phyloP scores from a whole-genome alignment of 1,284 basidiomycete species.

The Rhodotorula sp. region DNA sequence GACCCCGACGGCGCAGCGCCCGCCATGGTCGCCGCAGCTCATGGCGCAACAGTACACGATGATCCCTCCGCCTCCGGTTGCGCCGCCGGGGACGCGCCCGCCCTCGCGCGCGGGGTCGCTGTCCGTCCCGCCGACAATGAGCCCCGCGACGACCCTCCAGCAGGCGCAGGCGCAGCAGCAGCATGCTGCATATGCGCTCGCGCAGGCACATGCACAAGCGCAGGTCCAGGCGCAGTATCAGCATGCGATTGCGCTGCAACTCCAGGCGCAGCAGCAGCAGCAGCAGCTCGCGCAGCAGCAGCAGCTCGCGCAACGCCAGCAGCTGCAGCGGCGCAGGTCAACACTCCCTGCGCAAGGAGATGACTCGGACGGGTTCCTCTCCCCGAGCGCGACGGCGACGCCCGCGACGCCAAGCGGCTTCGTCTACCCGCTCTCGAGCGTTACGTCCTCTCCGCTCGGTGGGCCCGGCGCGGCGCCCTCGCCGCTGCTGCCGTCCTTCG shows the following conservation, averaged over 20 bases:
- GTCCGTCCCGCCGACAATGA: constrained; percentile 17
- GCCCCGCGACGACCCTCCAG: constrained; percentile 10
- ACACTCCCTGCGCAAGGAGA: not conserved
- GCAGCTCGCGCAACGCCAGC: constrained; percentile 6
- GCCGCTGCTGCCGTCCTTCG: constrained; percentile 3
- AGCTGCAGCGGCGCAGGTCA: not conserved
- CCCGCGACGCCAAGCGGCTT: constrained; percentile 16
- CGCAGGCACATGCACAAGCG: constrained; percentile 26
- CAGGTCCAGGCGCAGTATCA: constrained; percentile 35
- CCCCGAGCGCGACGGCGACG: not conserved
- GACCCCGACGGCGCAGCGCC: not conserved
- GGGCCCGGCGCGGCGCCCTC: not conserved
- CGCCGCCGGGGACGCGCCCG: constrained; percentile 11
- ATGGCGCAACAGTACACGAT: constrained; percentile 10
- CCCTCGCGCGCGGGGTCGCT: constrained; percentile 30
- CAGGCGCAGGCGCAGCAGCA: constrained; percentile 33
- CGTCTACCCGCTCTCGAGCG: constrained; percentile 13
- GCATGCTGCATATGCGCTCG: constrained; percentile 27
- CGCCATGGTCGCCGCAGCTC: constrained; percentile 11
- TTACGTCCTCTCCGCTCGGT: not conserved
- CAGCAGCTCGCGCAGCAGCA: constrained; percentile 14
- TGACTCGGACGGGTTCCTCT: constrained; percentile 5
- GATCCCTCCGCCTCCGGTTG: not conserved
- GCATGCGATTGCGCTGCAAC: constrained; percentile 27
- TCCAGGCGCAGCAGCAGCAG: constrained; percentile 26